Conservation (phyloP, 2,329 filamentous ascomycete species). For the Colletotrichum trifolii region DNA sequence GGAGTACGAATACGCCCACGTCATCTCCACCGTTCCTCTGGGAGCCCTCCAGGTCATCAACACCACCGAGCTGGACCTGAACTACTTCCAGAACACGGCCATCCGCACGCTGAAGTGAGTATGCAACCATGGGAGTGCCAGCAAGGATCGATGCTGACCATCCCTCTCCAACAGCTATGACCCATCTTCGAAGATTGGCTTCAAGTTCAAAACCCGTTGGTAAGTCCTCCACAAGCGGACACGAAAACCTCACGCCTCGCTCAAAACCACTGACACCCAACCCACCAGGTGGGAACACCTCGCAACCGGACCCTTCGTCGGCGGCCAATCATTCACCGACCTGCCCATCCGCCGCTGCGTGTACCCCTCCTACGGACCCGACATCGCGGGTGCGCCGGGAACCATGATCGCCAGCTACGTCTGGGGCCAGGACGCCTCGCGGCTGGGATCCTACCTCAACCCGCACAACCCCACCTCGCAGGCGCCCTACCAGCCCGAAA, state of each 20-base stretch:
- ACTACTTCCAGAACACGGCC: slow-evolving; percentile 44
- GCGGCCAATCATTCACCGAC: slow-evolving; percentile 43
- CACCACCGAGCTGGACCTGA: slow-evolving; percentile 41
- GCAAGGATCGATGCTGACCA: neutral
- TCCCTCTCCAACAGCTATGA: slow-evolving; percentile 38
- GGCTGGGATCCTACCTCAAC: slow-evolving; percentile 41
- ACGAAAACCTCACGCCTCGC: neutral
- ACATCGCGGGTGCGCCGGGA: slow-evolving; percentile 37
- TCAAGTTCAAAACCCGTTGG: slow-evolving; percentile 45
- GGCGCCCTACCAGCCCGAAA: slow-evolving; percentile 35
- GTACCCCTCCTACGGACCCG: slow-evolving; percentile 46
- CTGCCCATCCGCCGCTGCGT: slow-evolving; percentile 46
- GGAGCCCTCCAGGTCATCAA: slow-evolving; percentile 42
- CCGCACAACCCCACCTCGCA: slow-evolving; percentile 36
- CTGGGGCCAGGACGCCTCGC: slow-evolving; percentile 42
- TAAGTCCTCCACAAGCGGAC: slow-evolving; percentile 11
- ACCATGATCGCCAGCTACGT: slow-evolving; percentile 42
- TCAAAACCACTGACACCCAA: neutral
- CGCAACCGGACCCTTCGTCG: slow-evolving; percentile 38
- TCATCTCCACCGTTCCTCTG: slow-evolving; percentile 42
- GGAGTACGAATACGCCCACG: slow-evolving; percentile 38
- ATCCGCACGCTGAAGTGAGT: slow-evolving; percentile 43
- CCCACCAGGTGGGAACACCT: slow-evolving; percentile 38
- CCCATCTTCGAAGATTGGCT: slow-evolving; percentile 43
- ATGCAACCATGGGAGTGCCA: accelerated